phyloP scores from a whole-genome alignment of 2,329 filamentous ascomycete genomes.

The Claviceps humidiphila region DNA sequence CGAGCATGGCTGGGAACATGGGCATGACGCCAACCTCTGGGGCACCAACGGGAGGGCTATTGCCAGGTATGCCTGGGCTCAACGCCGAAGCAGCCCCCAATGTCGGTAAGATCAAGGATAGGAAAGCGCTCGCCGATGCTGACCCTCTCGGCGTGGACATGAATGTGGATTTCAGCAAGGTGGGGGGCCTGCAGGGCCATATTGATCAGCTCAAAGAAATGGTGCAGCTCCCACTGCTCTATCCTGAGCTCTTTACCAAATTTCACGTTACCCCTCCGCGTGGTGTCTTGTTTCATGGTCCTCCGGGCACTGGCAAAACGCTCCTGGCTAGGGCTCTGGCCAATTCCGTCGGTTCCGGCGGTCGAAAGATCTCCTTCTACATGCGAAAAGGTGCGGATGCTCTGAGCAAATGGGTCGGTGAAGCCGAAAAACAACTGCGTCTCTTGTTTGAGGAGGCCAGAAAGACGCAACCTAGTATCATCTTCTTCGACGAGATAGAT shows the following conservation, averaged over 20 bases:
- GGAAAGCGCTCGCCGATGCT: constrained; percentile 80
- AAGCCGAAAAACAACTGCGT: constrained; percentile 88
- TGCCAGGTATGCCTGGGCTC: constrained; percentile 26
- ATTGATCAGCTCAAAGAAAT: constrained; percentile 98
- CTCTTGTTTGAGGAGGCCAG: constrained; percentile 91
- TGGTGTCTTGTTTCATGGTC: constrained; percentile 91
- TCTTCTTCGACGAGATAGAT: constrained; percentile 99
- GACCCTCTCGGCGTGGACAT: constrained; percentile 89
- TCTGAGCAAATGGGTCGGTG: constrained; percentile 96
- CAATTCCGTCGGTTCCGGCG: constrained; percentile 77
- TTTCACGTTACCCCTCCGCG: constrained; percentile 91
- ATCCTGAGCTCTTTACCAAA: constrained; percentile 82
- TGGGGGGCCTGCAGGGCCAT: constrained; percentile 83
- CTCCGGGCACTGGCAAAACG: constrained; percentile 94
- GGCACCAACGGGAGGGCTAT: constrained; percentile 28
- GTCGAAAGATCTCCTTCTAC: constrained; percentile 94
- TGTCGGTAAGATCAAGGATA: constrained; percentile 86
- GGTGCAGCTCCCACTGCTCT: constrained; percentile 86
- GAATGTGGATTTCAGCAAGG: constrained; percentile 85
- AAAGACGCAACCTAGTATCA: constrained; percentile 94
- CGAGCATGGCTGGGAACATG: constrained; percentile 42
- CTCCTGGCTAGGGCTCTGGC: constrained; percentile 87
- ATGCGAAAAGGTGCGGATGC: constrained; percentile 99
- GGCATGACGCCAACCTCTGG: constrained; percentile 45
- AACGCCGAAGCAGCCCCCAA: constrained; percentile 51